Conservation (phyloP, 345 rosid genomes). For the Sonneratia alba region DNA sequence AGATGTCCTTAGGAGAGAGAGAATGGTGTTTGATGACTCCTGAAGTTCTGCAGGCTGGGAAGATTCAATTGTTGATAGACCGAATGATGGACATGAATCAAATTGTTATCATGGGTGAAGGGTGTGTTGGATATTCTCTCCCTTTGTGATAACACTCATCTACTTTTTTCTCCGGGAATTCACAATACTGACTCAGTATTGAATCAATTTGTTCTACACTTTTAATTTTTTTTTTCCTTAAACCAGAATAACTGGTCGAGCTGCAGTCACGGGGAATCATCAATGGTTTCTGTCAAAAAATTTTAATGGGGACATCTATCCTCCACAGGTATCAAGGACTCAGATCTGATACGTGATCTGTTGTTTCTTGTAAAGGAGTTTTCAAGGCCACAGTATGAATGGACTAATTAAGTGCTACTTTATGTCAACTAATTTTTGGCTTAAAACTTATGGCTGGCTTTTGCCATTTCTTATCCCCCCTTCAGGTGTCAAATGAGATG, state of each 20-base stretch:
- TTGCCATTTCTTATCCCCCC: not conserved
- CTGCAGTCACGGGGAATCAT: slow-evolving; percentile 80
- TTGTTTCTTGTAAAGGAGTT: not conserved
- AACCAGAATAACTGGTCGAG: slow-evolving; percentile 71
- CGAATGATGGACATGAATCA: slow-evolving; percentile 73
- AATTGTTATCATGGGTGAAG: slow-evolving; percentile 71
- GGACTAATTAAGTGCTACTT: not conserved
- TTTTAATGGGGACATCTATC: slow-evolving; percentile 41
- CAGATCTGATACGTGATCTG: not conserved
- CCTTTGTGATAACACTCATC: not conserved
- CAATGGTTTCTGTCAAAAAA: slow-evolving; percentile 68
- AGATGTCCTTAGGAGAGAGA: slow-evolving; percentile 28
- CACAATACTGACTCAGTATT: no score
- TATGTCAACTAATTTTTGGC: not conserved
- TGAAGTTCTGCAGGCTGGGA: slow-evolving; percentile 29
- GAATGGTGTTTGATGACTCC: slow-evolving; percentile 27
- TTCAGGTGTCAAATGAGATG: slow-evolving; percentile 63
- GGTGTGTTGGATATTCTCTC: slow-evolving; percentile 32
- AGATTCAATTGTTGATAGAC: slow-evolving; percentile 44
- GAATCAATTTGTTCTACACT: not conserved
- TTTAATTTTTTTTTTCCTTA: slow-evolving; percentile 6
- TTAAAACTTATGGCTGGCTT: not conserved
- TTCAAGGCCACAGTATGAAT: not conserved
- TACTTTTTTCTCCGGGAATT: not conserved
- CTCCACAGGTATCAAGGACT: slow-evolving; percentile 52